These are phyloP conservation scores for Striga hermonthica DNA, from an alignment of 305 asterid genomes.

Conservation along the genomic window DNA sequence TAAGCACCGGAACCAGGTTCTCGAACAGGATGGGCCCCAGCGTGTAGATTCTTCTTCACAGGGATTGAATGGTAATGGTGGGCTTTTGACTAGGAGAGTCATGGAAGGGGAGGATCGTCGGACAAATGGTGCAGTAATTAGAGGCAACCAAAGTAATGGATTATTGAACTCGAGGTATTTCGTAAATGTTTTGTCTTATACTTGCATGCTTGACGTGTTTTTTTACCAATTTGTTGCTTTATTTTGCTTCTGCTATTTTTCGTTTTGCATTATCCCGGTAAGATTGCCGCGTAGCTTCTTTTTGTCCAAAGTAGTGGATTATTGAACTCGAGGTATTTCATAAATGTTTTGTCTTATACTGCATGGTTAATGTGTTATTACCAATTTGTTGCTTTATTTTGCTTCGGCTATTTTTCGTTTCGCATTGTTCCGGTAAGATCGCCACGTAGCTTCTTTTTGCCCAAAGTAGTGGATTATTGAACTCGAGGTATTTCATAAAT, in stretches of 20 bases:
- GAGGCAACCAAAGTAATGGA: conserved; percentile 45
- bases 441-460: too few relatives aligned
- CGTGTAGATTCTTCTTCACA: conserved; percentile 52
- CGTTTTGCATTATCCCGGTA: too few relatives aligned
- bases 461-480: conserved; percentile 40
- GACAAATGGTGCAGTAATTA: conserved; percentile 42
- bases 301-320: conserved; percentile 35
- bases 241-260: too few relatives aligned
- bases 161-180: conserved; percentile 58
- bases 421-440: too few relatives aligned
- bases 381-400: conserved; percentile 11
- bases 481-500: conserved; percentile 54
- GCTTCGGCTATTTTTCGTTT: not conserved
- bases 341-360: conserved; percentile 3
- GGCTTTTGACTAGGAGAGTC: conserved; percentile 48
- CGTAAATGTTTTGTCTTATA: conserved; percentile 5
- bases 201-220: not conserved
- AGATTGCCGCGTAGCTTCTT: too few relatives aligned
- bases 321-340: conserved; percentile 58
- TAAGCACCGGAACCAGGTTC: conserved; percentile 60
- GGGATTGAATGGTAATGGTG: conserved; percentile 38
- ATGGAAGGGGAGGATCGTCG: conserved; percentile 55
- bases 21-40: conserved; percentile 65
- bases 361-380: not conserved
- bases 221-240: too few relatives aligned